phyloP scores from a whole-genome alignment of 208 protist species.

The Acanthamoeba rhysodes region DNA sequence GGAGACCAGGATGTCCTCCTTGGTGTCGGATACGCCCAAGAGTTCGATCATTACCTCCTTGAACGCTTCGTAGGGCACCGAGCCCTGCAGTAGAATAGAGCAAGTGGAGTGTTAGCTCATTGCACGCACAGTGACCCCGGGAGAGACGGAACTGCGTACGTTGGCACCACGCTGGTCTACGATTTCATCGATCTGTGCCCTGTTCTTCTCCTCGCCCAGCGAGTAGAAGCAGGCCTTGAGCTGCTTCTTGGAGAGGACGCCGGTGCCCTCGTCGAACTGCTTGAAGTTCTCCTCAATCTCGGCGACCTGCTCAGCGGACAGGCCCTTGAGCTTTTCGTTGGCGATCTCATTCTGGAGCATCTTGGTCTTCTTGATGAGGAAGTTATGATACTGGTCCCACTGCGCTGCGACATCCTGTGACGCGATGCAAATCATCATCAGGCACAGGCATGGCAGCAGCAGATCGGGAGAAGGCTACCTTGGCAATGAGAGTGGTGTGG shows the following conservation, averaged over 20 bases:
- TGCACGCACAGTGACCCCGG: not conserved
- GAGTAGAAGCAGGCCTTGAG: conserved; percentile 80
- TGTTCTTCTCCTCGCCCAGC: conserved; percentile 72
- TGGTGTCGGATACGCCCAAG: conserved; percentile 50
- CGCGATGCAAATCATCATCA: not conserved
- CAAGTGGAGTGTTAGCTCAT: too few species aligned
- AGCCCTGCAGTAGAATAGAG: not conserved
- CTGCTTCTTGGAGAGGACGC: conserved; percentile 61
- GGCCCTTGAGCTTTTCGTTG: conserved; percentile 57
- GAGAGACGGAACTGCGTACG: not conserved
- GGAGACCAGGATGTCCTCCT: conserved; percentile 59
- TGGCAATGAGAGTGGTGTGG: conserved; percentile 64
- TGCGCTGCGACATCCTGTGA: conserved; percentile 63
- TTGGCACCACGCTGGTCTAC: conserved; percentile 46
- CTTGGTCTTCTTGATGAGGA: conserved; percentile 68
- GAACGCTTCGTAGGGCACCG: conserved; percentile 37
- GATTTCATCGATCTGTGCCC: conserved; percentile 17
- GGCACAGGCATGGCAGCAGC: not conserved
- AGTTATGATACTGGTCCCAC: conserved; percentile 55
- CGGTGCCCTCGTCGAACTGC: conserved; percentile 73
- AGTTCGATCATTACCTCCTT: conserved; percentile 75
- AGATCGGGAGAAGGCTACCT: not conserved
- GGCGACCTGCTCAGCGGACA: conserved; percentile 46
- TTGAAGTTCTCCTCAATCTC: conserved; percentile 78
- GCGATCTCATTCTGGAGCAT: conserved; percentile 77